Base-by-base conservation (phyloP, 176 grass and related monocot species). In the Otatea glauca region DNA sequence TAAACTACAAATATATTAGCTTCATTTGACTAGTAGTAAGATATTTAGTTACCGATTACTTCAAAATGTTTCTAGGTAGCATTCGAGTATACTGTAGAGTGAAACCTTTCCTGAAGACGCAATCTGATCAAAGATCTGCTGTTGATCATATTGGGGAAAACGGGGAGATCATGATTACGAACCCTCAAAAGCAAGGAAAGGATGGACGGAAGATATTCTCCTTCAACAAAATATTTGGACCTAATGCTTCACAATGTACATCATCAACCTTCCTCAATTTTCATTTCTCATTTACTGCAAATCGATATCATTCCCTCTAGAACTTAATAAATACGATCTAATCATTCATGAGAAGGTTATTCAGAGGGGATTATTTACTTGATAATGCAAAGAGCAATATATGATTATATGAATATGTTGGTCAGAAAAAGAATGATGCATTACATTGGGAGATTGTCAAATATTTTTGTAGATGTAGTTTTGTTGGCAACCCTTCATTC, bases 41-140 rank as follows among this genome's bases (percentile, higher is more conserved):
- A 23, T 29, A 84, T 67, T 43, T 64, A 45, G 0, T 55, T 75
- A 78, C 68, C 81, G 53, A 82, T 80, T 71, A 61, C 34, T 35
- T 37, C 24, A 60, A 49, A 79, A 67, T 51, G 7, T 80, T 50
- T 79, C 35, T 80, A 97, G 91, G 94, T 83, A 92, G 75, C 86
- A 92, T 97, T 75, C 85, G 94, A 79, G 94, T 97, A 21, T 97
- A 90, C 70, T 97, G 92, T 77, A 83, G 94, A 83, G 89, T 97
- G 73, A 97, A 90, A 69, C 91, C 94, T 77, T 97, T 93, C 51
- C 80, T 84, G 23, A 81, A 80, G 48, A 38, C 34, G 38, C 79
- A 91, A 72, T 79, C 24, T 84, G 86, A 92, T 83, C 77, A 89
- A 84, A 88, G 64, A 74, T 93, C 91, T 80, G 86, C 65, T 65